Percentiles rank a stretch among this genome's conserved stretches.
Conservation (phyloP, 345 rosid genomes). For the Salix exigua region DNA sequence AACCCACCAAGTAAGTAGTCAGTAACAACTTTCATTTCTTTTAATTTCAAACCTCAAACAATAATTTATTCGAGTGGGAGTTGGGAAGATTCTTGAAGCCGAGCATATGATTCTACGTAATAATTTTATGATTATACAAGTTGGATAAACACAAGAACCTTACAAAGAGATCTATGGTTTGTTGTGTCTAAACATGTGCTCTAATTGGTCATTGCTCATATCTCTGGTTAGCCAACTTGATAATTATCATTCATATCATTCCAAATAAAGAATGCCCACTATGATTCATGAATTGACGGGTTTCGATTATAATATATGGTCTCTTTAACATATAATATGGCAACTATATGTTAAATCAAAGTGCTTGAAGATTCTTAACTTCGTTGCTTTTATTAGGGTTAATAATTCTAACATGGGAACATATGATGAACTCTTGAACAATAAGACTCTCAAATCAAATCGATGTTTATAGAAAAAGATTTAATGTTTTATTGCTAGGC, state of each 20-base stretch:
- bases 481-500: too few relatives aligned
- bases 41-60: neutral
- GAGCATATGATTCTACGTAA: neutral
- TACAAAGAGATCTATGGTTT: neutral
- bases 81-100: neutral
- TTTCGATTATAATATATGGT: neutral
- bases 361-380: neutral
- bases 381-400: neutral
- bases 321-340: neutral
- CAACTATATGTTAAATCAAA: neutral
- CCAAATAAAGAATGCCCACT: neutral
- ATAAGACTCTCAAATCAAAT: neutral
- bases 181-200: neutral
- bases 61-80: neutral
- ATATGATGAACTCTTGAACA: neutral
- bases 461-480: neutral
- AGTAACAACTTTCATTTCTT: neutral
- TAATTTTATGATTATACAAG: neutral
- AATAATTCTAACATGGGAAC: neutral
- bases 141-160: neutral
- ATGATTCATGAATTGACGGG: neutral
- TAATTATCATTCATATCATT: neutral
- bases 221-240: neutral
- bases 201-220: neutral
- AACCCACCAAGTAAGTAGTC: neutral